A percentile compares a stretch with the other conserved stretches of the same genome.
phyloP scores from a whole-genome alignment of 2,329 filamentous ascomycete genomes.

The Microcyclosporella mali region DNA sequence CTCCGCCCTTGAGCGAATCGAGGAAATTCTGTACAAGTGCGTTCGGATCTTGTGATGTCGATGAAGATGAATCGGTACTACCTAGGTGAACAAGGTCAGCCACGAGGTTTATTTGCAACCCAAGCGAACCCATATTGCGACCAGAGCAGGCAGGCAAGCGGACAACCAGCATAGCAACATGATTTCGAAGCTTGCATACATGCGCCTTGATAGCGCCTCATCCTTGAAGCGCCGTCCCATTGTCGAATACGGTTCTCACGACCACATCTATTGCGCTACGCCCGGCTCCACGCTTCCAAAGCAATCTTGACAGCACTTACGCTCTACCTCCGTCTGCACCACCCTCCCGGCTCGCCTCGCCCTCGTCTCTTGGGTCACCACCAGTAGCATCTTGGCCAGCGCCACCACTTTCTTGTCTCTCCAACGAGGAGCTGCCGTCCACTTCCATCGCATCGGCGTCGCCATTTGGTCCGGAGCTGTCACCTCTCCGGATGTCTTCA shows the following conservation, averaged over 20 bases:
- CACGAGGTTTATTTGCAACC: background rate
- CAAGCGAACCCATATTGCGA: background rate
- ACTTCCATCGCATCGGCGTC: constrained; percentile 52
- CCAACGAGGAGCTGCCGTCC: constrained; percentile 67
- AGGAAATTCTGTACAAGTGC: constrained; percentile 82
- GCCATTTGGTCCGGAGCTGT: constrained; percentile 55
- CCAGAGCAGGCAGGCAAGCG: constrained; percentile 4
- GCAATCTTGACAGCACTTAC: constrained; percentile 62
- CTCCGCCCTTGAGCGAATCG: constrained; percentile 64
- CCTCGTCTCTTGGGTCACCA: constrained; percentile 85
- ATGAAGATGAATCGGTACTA: constrained; percentile 18
- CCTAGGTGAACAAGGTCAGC: constrained; percentile 15
- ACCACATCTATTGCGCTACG: background rate
- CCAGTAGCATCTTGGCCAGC: constrained; percentile 83
- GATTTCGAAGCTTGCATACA: constrained; percentile 13
- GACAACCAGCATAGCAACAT: constrained; percentile 10
- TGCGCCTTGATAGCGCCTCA: constrained; percentile 6
- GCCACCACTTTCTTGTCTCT: constrained; percentile 64
- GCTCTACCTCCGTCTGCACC: constrained; percentile 96
- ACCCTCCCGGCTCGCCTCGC: constrained; percentile 79
- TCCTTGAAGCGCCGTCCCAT: background rate
- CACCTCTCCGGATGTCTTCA: constrained; percentile 49
- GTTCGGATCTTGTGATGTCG: constrained; percentile 60
- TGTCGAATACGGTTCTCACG: background rate
- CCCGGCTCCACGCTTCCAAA: constrained; percentile 5